Evolutionary conservation across 768 basidiomycete species (phyloP), one percentile per base, ranked within the genome.

Genomic region (Tubosaeta sp.): DNA sequence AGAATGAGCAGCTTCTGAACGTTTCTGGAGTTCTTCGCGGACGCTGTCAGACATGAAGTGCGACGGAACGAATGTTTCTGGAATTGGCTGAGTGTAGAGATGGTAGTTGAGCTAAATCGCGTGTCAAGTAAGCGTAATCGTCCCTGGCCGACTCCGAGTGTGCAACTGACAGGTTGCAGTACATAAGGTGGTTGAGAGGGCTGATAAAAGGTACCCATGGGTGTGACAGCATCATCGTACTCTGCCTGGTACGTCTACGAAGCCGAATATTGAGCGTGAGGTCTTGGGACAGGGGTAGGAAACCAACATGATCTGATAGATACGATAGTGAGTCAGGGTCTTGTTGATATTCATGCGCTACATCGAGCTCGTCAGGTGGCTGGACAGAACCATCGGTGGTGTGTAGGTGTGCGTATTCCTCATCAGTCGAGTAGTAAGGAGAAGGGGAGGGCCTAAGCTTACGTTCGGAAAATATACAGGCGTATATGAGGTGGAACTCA

Each of bases 1-100:
- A 13, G 76, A 68, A 55, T 69, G 66, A 7, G 69, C 49, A 27
- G 71, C 64, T 55, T 82, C 78, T 1, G 77, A 73, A 16, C 80
- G 77, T 49, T 65, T 65, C 48, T 77, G 77, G n/a, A 83, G 64
- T 42, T 81, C 79, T 55, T 80, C 79, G 38, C 83, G 85, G 16
- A 84, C 73, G 21, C 77, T 76, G 60, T 94, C 89, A n/a, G 93
- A 86, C 43, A 96, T 78, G 71, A 95, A 97, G 63, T 94, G 92
- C 27, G 78, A 74, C 16, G 78, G 64, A 59, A 78, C 61, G 64
- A 86, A 73, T 49, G 75, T 61, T 55, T 79, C 70, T 39, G 87
- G 74, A 61, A 87, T 73, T 59, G 79, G 78, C 2, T 81, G 79
- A 4, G 89, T 86, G 72, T 99, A 99, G 27, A 97, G 78, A 58